Percentiles rank a stretch among this genome's conserved stretches.
These are phyloP conservation scores for Pseudonitzschia delicatissima DNA, from an alignment of 108 stramenopile species.

Conservation along the genomic window DNA sequence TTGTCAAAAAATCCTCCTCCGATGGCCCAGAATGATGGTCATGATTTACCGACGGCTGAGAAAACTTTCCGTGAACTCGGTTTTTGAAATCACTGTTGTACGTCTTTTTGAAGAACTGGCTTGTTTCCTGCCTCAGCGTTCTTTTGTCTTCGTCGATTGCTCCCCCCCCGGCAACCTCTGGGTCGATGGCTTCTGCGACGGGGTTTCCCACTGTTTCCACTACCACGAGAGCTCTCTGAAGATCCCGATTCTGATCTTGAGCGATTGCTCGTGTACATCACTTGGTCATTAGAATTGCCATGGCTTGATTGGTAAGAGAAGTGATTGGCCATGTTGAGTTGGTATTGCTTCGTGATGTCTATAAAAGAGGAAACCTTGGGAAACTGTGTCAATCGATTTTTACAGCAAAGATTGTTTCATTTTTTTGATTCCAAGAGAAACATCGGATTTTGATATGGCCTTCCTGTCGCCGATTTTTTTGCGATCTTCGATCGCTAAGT, in stretches of 20 bases:
- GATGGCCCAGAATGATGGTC: neutral
- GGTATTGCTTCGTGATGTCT: neutral
- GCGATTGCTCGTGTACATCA: conserved; percentile 22
- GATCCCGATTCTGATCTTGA: conserved; percentile 26
- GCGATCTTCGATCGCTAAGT: conserved; percentile 1
- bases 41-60: neutral
- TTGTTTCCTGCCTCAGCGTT: conserved; percentile 16
- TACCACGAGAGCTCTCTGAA: conserved; percentile 28
- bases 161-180: conserved; percentile 36
- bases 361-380: neutral
- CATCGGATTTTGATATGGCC: conserved; percentile 1
- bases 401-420: no score
- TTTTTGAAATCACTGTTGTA: conserved; percentile 6
- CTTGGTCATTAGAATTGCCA: conserved; percentile 5
- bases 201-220: conserved; percentile 7
- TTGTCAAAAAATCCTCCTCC: neutral
- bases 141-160: conserved; percentile 28
- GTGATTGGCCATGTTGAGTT: neutral
- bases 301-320: conserved; percentile 8
- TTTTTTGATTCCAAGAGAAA: no score
- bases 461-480: conserved; percentile 5
- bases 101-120: conserved; percentile 1
- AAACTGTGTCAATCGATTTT: neutral
- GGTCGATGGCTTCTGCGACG: conserved; percentile 36
- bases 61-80: conserved; percentile 11